phyloP scores from a whole-genome alignment of 768 basidiomycete genomes.

The Leucosporidium creatinivorum region DNA sequence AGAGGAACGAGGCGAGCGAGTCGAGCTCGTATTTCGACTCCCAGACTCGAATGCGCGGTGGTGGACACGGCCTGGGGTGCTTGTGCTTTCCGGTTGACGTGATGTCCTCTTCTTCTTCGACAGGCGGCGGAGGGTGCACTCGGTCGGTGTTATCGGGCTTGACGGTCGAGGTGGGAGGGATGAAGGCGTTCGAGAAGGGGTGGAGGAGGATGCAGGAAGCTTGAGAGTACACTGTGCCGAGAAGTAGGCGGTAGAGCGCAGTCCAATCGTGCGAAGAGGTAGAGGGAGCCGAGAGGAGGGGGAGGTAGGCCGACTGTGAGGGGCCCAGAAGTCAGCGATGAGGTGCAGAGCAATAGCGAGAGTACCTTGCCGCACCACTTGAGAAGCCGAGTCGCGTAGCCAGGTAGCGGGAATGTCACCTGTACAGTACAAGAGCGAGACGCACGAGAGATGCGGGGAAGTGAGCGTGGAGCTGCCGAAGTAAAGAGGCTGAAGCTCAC shows the following conservation, averaged over 20 bases:
- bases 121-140: not conserved
- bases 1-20: not conserved
- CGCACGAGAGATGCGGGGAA: not conserved
- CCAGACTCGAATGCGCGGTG: not conserved
- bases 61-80: no score
- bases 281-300: not conserved
- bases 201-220: not conserved
- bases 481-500: not conserved
- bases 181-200: conserved; percentile 1
- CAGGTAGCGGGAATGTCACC: not conserved
- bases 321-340: no score
- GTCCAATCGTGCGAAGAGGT: not conserved
- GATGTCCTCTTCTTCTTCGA: not conserved
- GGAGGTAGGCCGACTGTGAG: not conserved
- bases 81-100: no score
- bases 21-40: not conserved
- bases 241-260: not conserved
- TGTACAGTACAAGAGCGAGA: not conserved
- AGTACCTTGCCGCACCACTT: not conserved
- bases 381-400: not conserved
- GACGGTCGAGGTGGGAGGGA: not conserved
- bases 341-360: no score
- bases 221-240: not conserved
- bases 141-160: not conserved
- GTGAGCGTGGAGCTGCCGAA: not conserved